Evolutionary conservation across 768 basidiomycete genomes (phyloP).

Genomic region (Tephrocybe sp.): DNA sequence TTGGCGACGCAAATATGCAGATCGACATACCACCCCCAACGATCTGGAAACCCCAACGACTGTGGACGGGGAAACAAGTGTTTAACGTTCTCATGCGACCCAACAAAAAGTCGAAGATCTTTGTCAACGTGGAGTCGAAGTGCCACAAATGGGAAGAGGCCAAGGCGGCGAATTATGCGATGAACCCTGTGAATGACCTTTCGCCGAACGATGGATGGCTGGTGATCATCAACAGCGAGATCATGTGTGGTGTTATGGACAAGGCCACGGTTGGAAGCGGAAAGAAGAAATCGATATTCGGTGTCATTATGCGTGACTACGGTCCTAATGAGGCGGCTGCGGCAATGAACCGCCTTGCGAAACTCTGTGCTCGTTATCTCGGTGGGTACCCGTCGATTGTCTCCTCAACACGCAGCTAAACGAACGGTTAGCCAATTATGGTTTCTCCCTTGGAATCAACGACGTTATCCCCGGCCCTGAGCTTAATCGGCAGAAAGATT

Average conservation of each 20-base stretch:
- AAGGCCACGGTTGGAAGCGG: constrained; percentile 97
- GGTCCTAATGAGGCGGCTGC: constrained; percentile 91
- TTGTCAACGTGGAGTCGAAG: constrained; percentile 95
- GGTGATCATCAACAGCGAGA: constrained; percentile 95
- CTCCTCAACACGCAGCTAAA: constrained; percentile 4
- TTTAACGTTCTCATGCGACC: constrained; percentile 97
- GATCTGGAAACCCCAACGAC: constrained; percentile 86
- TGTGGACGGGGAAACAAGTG: constrained; percentile 99
- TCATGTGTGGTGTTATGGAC: constrained; percentile 99
- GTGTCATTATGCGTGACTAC: constrained; percentile 96
- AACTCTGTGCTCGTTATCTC: constrained; percentile 92
- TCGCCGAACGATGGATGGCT: constrained; percentile 98
- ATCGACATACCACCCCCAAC: constrained; percentile 96
- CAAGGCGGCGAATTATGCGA: constrained; percentile 60
- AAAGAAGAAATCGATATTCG: constrained; percentile 99
- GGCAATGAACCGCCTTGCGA: constrained; percentile 96
- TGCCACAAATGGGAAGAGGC: constrained; percentile 89
- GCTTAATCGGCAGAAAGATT: constrained; percentile 79
- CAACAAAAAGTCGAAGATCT: constrained; percentile 75
- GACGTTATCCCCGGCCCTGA: constrained; percentile 95
- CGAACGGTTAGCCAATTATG: constrained; percentile 78
- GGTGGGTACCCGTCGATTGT: constrained; percentile 43
- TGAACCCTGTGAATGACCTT: constrained; percentile 75
- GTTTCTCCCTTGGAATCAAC: constrained; percentile 97
- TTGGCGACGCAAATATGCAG: constrained; percentile 86